These are phyloP conservation scores for Thymus quinquecostatus DNA, from an alignment of 257 asterid genomes.

Conservation along the genomic window DNA sequence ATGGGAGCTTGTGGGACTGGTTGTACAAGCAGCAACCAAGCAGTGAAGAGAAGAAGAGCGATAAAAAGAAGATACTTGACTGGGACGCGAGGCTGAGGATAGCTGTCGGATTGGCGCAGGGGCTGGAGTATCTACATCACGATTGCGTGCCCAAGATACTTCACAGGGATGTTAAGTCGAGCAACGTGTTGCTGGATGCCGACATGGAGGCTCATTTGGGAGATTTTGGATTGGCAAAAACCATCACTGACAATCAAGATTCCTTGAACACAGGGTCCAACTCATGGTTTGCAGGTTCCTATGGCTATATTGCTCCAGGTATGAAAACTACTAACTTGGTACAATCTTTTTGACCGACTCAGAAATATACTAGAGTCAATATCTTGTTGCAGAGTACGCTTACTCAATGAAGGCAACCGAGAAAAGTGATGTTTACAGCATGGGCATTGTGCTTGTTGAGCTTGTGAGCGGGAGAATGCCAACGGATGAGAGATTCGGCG, in stretches of 20 bases:
- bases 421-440: constrained; percentile 92
- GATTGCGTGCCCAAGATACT: constrained; percentile 92
- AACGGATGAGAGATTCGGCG: constrained; percentile 73
- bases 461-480: constrained; percentile 89
- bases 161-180: constrained; percentile 88
- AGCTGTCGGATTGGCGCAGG: constrained; percentile 88
- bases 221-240: constrained; percentile 90
- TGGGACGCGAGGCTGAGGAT: constrained; percentile 80
- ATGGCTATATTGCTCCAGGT: constrained; percentile 98
- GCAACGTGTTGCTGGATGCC: constrained; percentile 75
- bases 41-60: constrained; percentile 35
- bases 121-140: constrained; percentile 90
- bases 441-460: constrained; percentile 97
- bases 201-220: constrained; percentile 94
- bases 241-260: constrained; percentile 52
- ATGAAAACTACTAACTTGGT: not conserved
- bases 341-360: not conserved
- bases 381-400: constrained; percentile 69
- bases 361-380: not conserved
- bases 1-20: constrained; percentile 94
- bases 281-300: constrained; percentile 87
- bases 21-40: constrained; percentile 56
- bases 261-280: constrained; percentile 74
- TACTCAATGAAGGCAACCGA: constrained; percentile 84
- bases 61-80: constrained; percentile 55